Evolutionary conservation across 306 rosid species (phyloP), one percentile per base, ranked within the genome.

Genomic region (Clitoria ternatea): DNA sequence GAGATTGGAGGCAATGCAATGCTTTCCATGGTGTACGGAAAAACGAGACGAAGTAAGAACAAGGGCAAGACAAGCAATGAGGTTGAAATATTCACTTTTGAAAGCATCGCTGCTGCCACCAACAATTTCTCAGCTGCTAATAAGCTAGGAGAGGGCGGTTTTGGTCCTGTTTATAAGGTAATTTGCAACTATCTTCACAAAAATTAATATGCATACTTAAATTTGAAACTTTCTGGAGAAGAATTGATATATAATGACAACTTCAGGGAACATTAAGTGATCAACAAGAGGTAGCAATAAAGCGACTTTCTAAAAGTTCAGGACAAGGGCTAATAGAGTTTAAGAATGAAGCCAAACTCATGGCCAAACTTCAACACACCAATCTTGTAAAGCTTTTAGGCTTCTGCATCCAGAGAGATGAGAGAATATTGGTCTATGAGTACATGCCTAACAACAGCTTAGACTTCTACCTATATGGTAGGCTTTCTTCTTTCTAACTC

Each of bases 341-440:
- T 56, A 73, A 65, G 68, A 81, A 82, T 67, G 81, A 85, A 50
- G 80, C 45, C 6, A 61, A 74, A 29, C 29, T 82, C 23, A 78
- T 80, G 47, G 78, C 87, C 20, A 80, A 74, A 77, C 80, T 85
- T 17, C 85, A 77, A 2, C 87, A 80, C 68, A 77, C 81, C 20
- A 80, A 85, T 62, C 64, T 82, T 4, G 81, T 82, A 24, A 82
- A 36, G 68, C 85, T 80, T 61, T 29, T 53, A 5, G 85, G 90
- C 0, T 70, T 77, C 26, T 85, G 85, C 69, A 55, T 82, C 61
- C 48, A 70, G 54, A 61, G 37, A 22, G 83, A 82, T 35, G 87
- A 81, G 37, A 74, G 53, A n/a, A 69, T 70, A 6, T 30, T 77
- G 11, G 54, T 77, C 6, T 77, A 69, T 39, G 81, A 69, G 45